Base-by-base conservation (phyloP, 345 rosid genomes). In the Ricinus communis region DNA sequence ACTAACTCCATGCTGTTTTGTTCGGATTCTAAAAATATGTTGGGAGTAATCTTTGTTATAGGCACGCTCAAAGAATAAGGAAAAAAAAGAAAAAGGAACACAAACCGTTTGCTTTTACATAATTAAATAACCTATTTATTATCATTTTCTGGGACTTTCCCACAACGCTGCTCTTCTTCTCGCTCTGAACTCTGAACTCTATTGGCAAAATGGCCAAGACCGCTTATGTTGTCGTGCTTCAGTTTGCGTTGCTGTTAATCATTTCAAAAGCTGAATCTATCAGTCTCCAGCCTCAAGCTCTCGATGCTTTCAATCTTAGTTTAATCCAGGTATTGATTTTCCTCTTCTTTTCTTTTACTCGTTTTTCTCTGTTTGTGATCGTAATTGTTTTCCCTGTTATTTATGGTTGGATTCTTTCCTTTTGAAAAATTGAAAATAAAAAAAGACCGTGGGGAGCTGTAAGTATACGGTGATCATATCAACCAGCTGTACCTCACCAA, bases 401-500 rank as follows among this genome's bases (percentile, higher is more conserved):
- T n/a, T n/a, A n/a, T n/a, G n/a, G n/a, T 16, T 47, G 31, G 18
- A 47, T 43, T 30, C 28, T 38, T 13, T 19, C 38, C 55, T 5
- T 54, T 14, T 60, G 19, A 10, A 19, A 13, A 24, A 8, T 18
- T 65, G 13, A 15, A n/a, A 2, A 22, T 7, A 9, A 58, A 58
- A 49, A 18, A 4, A 72, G 71, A 65, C 74, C 3, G 79, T 11
- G 27, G 72, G 76, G 60, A 75, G 82, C 65, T 93, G 98, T 71
- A 22, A 58, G 30, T 93, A 91, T 66, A 55, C 55, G 16, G 66
- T 47, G 31, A n/a, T 18, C 33, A 18, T 62, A 8, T 80, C 76
- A 70, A 92, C 96, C 13, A 87, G 96, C 77, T 87, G 90, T 58
- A 73, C 83, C 38, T 92, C 97, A 14, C 79, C 91, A 13, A 25